Conservation (phyloP, 495 filamentous ascomycete species). For the Hyphodiscus hymeniophilus region DNA sequence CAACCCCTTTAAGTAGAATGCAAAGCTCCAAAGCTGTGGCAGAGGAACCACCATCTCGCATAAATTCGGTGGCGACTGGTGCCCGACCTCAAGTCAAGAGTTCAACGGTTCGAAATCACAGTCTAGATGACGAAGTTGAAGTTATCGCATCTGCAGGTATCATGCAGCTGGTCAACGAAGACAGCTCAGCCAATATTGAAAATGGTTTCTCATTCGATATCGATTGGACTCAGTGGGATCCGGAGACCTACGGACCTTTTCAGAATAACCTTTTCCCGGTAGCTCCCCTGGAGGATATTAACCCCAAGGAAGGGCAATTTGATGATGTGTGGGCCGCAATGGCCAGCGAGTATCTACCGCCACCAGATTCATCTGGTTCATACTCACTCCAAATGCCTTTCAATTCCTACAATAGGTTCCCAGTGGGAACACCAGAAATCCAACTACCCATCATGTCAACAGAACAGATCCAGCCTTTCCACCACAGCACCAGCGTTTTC, state of each 20-base stretch:
- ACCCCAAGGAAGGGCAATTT: background rate
- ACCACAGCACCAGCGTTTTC: background rate
- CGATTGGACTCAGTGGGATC: background rate
- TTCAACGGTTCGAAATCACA: background rate
- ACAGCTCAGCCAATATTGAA: background rate
- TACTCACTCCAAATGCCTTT: background rate
- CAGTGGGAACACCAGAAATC: background rate
- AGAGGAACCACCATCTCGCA: background rate
- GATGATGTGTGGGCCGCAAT: background rate
- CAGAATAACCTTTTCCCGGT: background rate
- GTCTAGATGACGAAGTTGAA: background rate
- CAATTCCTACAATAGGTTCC: background rate
- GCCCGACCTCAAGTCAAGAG: background rate
- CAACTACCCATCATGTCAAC: background rate
- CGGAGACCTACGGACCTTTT: background rate
- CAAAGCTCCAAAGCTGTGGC: background rate
- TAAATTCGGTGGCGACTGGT: background rate
- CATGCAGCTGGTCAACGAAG: background rate
- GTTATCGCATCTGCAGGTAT: background rate
- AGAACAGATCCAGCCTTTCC: background rate
- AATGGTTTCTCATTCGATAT: background rate
- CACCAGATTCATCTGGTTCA: background rate
- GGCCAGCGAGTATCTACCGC: background rate
- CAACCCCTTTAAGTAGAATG: background rate
- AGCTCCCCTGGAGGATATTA: background rate